Evolutionary conservation across 2,329 filamentous ascomycete species (phyloP), one percentile per base, ranked within the genome.

Genomic region (Nemania diffusa): DNA sequence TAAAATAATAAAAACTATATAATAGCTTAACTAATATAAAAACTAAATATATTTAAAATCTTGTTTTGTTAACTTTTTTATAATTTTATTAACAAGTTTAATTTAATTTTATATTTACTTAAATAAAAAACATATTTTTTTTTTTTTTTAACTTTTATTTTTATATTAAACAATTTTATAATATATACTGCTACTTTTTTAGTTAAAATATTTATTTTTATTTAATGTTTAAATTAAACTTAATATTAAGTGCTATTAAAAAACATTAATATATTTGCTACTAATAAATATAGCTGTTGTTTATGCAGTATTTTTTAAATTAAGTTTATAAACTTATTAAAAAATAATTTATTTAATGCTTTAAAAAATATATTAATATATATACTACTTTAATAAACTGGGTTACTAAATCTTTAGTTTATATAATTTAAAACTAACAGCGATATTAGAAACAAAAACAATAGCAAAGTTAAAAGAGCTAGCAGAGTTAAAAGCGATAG

Each of bases 261-360:
- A 42, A 42, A 42, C 37, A 42, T 42, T 42, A n/a, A 42, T 42
- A 42, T 42, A 42, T 42, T 42, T 42, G 37, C 37, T 42, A 42
- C 15, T 42, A 42, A 17, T 42, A 42, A n/a, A 42, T 42, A 42
- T 42, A 42, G n/a, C n/a, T n/a, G n/a, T n/a, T n/a, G n/a, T n/a
- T n/a, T n/a, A n/a, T n/a, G n/a, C n/a, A n/a, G n/a, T n/a, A n/a
- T n/a, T n/a, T n/a, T n/a, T n/a, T n/a, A n/a, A n/a, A n/a, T n/a
- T n/a, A n/a, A n/a, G n/a, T n/a, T n/a, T n/a, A n/a, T n/a, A n/a
- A n/a, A n/a, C n/a, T n/a, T n/a, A n/a, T n/a, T n/a, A n/a, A n/a
- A n/a, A n/a, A n/a, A n/a, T n/a, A n/a, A n/a, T n/a, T n/a, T n/a
- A n/a, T n/a, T n/a, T n/a, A n/a, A n/a, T n/a, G n/a, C n/a, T n/a